These are phyloP conservation scores for Epicoccum sorghinum DNA, from an alignment of 2,329 filamentous ascomycete genomes.

Conservation along the genomic window DNA sequence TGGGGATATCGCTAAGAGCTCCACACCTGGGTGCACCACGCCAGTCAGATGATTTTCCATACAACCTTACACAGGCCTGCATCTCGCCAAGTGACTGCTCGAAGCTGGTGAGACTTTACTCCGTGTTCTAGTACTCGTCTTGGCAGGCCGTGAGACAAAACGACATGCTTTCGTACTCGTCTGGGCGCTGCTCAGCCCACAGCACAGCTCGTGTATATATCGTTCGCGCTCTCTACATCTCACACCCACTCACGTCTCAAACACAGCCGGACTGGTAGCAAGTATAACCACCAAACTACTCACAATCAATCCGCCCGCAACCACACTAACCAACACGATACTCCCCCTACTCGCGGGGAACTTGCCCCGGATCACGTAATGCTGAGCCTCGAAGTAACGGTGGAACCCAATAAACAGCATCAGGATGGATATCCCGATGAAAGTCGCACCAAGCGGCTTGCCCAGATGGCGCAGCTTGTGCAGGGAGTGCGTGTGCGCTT, in stretches of 20 bases:
- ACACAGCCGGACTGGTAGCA: slow-evolving; percentile 57
- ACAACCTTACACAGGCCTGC: no score
- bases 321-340: slow-evolving; percentile 70
- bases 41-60: no score
- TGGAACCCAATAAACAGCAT: slow-evolving; percentile 79
- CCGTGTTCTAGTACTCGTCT: not conserved
- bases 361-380: slow-evolving; percentile 80
- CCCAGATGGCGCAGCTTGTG: slow-evolving; percentile 37
- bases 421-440: slow-evolving; percentile 76
- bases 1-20: no score
- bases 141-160: not conserved
- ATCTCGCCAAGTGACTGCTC: no score
- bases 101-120: no score
- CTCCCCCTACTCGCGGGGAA: slow-evolving; percentile 80
- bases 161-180: no score
- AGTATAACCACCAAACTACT: slow-evolving; percentile 65
- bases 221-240: not conserved
- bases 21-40: no score
- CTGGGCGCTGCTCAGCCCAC: no score
- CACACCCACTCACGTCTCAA: slow-evolving; percentile 44
- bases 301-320: slow-evolving; percentile 66
- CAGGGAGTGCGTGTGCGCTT: slow-evolving; percentile 3
- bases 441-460: slow-evolving; percentile 67
- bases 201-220: no score
- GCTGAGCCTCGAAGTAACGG: slow-evolving; percentile 77